Evolutionary conservation across 306 rosid species (phyloP), one percentile per base, ranked within the genome.

Genomic region (Chamaecrista fasciculata): DNA sequence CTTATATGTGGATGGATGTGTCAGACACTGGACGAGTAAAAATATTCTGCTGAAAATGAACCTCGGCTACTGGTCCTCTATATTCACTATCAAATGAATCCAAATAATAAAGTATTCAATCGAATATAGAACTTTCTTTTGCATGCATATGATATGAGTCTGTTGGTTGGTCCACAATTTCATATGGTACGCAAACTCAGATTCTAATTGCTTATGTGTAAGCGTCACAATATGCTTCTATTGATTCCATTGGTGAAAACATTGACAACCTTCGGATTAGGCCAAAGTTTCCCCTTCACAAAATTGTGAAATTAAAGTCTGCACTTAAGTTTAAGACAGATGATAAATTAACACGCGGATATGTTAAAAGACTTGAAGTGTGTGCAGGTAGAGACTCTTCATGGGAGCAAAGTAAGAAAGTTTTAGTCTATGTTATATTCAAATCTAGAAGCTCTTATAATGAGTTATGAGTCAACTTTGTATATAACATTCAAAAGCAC

Each of bases 401-500:
- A 37, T 8, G 31, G 64, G 9, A 39, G 37, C 18, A 69, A 37
- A 69, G 1, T 3, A 42, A 26, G 20, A 60, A 59, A 60, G 49
- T 39, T 47, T 31, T 71, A 46, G 23, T 31, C 19, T 31, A 49
- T 34, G 29, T 24, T 37, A 62, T 49, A 62, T 24, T 16, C 40
- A 61, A 14, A 33, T 61, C 61, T 72, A 20, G 21, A 19, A 37
- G 64, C 28, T 9, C 19, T 50, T 16, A 4, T 0, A n/a, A n/a
- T n/a, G 23, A 56, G 29, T 31, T 18, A 33, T 37, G 8, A 46
- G 9, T 77, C 36, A 63, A 24, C 9, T 72, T 56, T 24, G 33
- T 31, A 47, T 48, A 29, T 44, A n/a, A 66, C 73, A 78, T 48
- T 66, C 58, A 71, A 52, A 75, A 50, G 34, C 67, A 57, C 34